Percentiles rank a stretch among this genome's conserved stretches.
phyloP scores from a whole-genome alignment of 768 basidiomycete genomes.

The Calocybe gangraenosa region DNA sequence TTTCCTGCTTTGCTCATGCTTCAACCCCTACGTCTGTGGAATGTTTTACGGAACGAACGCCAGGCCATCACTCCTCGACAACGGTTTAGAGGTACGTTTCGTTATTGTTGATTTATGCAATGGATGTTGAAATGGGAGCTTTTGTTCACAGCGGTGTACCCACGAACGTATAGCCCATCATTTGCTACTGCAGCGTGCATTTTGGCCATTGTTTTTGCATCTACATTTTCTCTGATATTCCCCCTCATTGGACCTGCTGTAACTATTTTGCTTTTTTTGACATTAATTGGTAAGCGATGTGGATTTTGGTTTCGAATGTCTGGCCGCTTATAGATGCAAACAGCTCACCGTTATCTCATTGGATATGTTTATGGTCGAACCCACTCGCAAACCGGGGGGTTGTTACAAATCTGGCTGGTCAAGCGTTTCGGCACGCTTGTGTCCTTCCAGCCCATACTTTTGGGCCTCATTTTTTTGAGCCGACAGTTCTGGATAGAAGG shows the following conservation, averaged over 20 bases:
- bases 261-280: conserved; percentile 57
- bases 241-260: conserved; percentile 74
- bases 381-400: conserved; percentile 70
- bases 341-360: conserved; percentile 78
- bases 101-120: conserved; percentile 2
- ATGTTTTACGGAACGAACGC: conserved; percentile 49
- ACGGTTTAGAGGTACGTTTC: conserved; percentile 63
- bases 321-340: conserved; percentile 5
- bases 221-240: conserved; percentile 70
- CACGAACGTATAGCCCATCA: conserved; percentile 64
- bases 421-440: conserved; percentile 69
- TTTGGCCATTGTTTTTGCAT: conserved; percentile 67
- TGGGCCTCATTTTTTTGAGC: conserved; percentile 70
- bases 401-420: conserved; percentile 71
- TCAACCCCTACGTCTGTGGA: conserved; percentile 65
- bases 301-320: not conserved
- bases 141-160: conserved; percentile 52
- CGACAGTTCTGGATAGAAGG: conserved; percentile 71
- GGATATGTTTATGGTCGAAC: conserved; percentile 76
- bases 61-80: conserved; percentile 72
- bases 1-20: conserved; percentile 68
- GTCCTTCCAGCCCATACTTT: conserved; percentile 67
- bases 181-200: conserved; percentile 64
- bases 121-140: conserved; percentile 1
- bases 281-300: conserved; percentile 52